Percentiles rank a stretch among this genome's conserved stretches.
Evolutionary conservation across 441 rosid species (phyloP).

Genomic region (Erodium texanum): DNA sequence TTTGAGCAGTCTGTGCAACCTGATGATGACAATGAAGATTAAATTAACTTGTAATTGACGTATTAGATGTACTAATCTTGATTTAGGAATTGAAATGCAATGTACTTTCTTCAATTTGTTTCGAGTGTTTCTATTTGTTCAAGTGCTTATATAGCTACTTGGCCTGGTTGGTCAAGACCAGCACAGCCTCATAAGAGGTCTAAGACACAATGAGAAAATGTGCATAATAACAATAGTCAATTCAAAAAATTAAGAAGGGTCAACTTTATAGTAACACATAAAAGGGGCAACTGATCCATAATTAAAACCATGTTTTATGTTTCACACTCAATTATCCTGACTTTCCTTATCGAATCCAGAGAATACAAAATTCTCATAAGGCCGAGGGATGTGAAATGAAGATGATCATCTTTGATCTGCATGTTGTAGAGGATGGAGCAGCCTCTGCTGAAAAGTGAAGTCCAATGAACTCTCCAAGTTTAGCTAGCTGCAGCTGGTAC

Average conservation of each 20-base stretch:
- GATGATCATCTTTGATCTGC: too few species aligned
- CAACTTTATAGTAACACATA: background rate
- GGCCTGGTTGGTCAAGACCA: too few species aligned
- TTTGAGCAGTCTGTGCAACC: constrained; percentile 49
- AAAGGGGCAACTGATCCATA: background rate
- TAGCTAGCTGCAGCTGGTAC: constrained; percentile 33
- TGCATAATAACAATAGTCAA: too few species aligned
- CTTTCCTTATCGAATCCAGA: background rate
- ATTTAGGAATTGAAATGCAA: background rate
- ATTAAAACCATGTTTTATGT: background rate
- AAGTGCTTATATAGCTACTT: too few species aligned
- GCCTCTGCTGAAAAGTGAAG: too few species aligned
- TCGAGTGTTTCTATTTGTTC: background rate
- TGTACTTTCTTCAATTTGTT: background rate
- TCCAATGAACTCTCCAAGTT: background rate
- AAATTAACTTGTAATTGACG: constrained; percentile 3
- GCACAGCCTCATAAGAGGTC: too few species aligned
- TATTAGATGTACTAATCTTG: background rate
- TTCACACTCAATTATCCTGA: background rate
- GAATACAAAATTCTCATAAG: background rate
- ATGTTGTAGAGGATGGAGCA: too few species aligned
- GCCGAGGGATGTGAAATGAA: background rate
- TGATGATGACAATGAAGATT: constrained; percentile 29
- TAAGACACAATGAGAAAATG: too few species aligned
- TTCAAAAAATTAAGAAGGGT: too few species aligned